phyloP scores from a whole-genome alignment of 2,329 filamentous ascomycete species.

The Colletotrichum gigasporum region DNA sequence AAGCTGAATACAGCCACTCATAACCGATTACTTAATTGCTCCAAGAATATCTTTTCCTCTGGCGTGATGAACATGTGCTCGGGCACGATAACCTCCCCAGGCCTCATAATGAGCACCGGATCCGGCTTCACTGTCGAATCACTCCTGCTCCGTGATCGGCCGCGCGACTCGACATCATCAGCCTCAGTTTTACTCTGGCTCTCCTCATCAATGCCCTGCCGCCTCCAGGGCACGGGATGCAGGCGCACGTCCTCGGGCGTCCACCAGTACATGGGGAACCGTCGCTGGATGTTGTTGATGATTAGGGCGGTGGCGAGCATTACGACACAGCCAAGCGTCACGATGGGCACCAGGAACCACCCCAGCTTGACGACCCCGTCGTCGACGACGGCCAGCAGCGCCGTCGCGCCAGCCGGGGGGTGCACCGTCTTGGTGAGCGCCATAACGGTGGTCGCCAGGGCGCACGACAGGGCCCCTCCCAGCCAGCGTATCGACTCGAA shows the following conservation, averaged over 20 bases:
- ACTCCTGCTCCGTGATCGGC: background rate
- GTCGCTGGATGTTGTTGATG: slow-evolving; percentile 74
- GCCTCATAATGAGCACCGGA: slow-evolving; percentile 45
- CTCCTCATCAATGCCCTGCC: slow-evolving; percentile 1
- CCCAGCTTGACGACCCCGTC: slow-evolving; percentile 63
- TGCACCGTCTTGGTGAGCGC: slow-evolving; percentile 76
- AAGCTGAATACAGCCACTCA: slow-evolving; percentile 32
- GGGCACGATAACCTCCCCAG: slow-evolving; percentile 45
- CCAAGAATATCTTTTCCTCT: slow-evolving; percentile 47
- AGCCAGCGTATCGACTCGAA: slow-evolving; percentile 68
- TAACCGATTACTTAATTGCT: slow-evolving; percentile 45
- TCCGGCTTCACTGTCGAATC: slow-evolving; percentile 23
- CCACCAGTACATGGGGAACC: slow-evolving; percentile 79
- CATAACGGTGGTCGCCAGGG: slow-evolving; percentile 71
- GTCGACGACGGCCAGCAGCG: slow-evolving; percentile 72
- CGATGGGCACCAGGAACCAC: slow-evolving; percentile 74
- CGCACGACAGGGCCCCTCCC: slow-evolving; percentile 72
- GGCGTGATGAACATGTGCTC: slow-evolving; percentile 47
- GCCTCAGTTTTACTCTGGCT: background rate
- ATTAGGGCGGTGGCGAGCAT: slow-evolving; percentile 72
- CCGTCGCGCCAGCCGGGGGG: slow-evolving; percentile 79
- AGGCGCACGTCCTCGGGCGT: slow-evolving; percentile 48
- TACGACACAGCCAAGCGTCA: slow-evolving; percentile 67
- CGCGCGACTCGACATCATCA: background rate
- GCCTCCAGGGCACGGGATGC: slow-evolving; percentile 12